phyloP scores from a whole-genome alignment of 805 yeast species.

The Teunomyces kruisii region DNA sequence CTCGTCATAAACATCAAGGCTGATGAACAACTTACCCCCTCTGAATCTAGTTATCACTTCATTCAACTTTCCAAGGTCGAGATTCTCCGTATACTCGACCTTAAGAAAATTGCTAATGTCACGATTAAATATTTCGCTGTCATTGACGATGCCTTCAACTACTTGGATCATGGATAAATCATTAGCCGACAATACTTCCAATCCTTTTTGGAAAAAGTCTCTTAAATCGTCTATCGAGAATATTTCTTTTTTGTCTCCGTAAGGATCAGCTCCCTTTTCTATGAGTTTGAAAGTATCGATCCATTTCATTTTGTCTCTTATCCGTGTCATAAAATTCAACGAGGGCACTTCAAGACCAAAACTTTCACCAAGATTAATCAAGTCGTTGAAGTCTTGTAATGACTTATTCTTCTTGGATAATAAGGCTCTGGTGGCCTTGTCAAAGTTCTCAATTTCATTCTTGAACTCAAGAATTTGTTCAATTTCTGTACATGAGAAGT shows the following conservation, averaged over 20 bases:
- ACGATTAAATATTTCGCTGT: conserved; percentile 25
- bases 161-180: conserved; percentile 31
- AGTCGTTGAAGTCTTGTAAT: conserved; percentile 48
- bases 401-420: conserved; percentile 33
- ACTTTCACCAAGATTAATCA: conserved; percentile 58
- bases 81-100: conserved; percentile 15
- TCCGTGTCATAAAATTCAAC: conserved; percentile 32
- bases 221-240: conserved; percentile 31
- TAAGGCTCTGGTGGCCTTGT: conserved; percentile 41
- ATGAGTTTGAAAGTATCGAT: conserved; percentile 28
- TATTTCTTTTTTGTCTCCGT: conserved; percentile 32
- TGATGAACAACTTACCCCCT: conserved; percentile 19
- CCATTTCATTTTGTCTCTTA: conserved; percentile 39
- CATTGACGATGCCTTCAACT: conserved; percentile 26
- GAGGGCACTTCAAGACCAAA: conserved; percentile 59
- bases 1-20: conserved; percentile 25
- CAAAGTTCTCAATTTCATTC: conserved; percentile 52
- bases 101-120: conserved; percentile 17
- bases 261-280: conserved; percentile 42
- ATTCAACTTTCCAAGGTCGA: conserved; percentile 24
- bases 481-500: conserved; percentile 57
- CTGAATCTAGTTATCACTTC: conserved; percentile 26
- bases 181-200: conserved; percentile 17
- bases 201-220: conserved; percentile 28
- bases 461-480: conserved; percentile 57